Evolutionary conservation across 352 stramenopile genomes (phyloP), one percentile per base, ranked within the genome.

Genomic region (Globisporangium apiculatum): DNA sequence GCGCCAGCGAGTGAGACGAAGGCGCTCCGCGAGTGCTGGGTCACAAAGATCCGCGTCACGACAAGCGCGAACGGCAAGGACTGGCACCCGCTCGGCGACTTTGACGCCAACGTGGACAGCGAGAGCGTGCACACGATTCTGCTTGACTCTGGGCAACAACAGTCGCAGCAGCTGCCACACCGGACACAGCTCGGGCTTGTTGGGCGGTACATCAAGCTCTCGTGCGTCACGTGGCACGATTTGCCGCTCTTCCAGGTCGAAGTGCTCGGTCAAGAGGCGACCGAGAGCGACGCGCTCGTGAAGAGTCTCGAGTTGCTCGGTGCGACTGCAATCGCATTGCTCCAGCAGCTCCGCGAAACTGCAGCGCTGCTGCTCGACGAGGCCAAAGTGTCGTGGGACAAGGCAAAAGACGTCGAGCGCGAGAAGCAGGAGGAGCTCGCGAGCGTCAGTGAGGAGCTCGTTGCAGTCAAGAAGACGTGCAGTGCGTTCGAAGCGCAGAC

Each of bases 381-480:
- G 52, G 80, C 84, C 18, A 76, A 78, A n/a, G 53, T 72, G 15
- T 73, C 73, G n/a, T 91, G 81, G 72, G 78, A 91, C 15, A 80
- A 77, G 41, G 80, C 80, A 0, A 94, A 91, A 55, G 71, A 81
- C 49, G 76, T 67, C 3, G 80, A 94, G 45, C 76, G 77, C 38
- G 82, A 90, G 55, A 94, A 91, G 55, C 79, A 91, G 51, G 79
- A 87, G 51, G 79, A 91, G 37, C 56, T 91, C n/a, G 65, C 69
- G 6, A 69, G 75, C 36, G 48, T 89, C 3, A 43, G 40, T 12
- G 79, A 87, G 49, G 79, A 91, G 40, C 56, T 91, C 15, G 66
- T 70, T 4, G 68, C 76, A 35, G 45, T 89, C 4, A 86, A 79
- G 63, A 62, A 75, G 48, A 65, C 72, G 11, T 85, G 71, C 35